Conservation (phyloP, 805 yeast species). For the Pichia kluyveri region DNA sequence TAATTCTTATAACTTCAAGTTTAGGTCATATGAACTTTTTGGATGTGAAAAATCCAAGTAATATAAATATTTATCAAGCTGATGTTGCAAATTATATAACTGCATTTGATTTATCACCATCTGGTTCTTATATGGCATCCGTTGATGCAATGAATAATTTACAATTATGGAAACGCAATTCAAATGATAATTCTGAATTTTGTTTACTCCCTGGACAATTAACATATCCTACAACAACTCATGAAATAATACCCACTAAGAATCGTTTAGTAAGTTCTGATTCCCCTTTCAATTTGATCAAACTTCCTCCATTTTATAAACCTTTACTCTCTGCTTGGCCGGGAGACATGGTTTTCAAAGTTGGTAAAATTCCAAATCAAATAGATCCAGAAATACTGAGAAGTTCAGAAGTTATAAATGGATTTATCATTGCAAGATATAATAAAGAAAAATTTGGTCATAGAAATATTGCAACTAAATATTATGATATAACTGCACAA, state of each 20-base stretch:
- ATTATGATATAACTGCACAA: slow-evolving; percentile 29
- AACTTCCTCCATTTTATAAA: slow-evolving; percentile 81
- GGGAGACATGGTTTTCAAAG: slow-evolving; percentile 46
- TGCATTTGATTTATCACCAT: slow-evolving; percentile 45
- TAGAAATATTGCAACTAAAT: slow-evolving; percentile 39
- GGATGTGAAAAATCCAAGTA: slow-evolving; percentile 74
- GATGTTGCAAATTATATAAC: slow-evolving; percentile 40
- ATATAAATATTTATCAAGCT: slow-evolving; percentile 56
- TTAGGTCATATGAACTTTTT: slow-evolving; percentile 80
- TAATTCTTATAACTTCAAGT: slow-evolving; percentile 62
- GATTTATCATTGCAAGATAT: slow-evolving; percentile 39
- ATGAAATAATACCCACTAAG: slow-evolving; percentile 24
- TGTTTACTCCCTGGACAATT: slow-evolving; percentile 36
- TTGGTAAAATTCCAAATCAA: slow-evolving; percentile 46
- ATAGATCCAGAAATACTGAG: slow-evolving; percentile 42
- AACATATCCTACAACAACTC: slow-evolving; percentile 40
- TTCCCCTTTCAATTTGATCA: slow-evolving; percentile 61
- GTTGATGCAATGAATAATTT: slow-evolving; percentile 54
- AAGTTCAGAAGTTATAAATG: slow-evolving; percentile 27
- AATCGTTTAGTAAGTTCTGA: slow-evolving; percentile 32
- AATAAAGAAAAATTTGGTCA: slow-evolving; percentile 49
- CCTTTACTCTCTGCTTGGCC: slow-evolving; percentile 79
- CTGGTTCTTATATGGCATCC: slow-evolving; percentile 73
- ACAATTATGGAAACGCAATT: slow-evolving; percentile 59
- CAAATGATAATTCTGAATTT: slow-evolving; percentile 28